Percentiles rank a stretch among this genome's conserved stretches.
phyloP scores from a whole-genome alignment of 2,329 filamentous ascomycete genomes.

The Fusarium compactum region DNA sequence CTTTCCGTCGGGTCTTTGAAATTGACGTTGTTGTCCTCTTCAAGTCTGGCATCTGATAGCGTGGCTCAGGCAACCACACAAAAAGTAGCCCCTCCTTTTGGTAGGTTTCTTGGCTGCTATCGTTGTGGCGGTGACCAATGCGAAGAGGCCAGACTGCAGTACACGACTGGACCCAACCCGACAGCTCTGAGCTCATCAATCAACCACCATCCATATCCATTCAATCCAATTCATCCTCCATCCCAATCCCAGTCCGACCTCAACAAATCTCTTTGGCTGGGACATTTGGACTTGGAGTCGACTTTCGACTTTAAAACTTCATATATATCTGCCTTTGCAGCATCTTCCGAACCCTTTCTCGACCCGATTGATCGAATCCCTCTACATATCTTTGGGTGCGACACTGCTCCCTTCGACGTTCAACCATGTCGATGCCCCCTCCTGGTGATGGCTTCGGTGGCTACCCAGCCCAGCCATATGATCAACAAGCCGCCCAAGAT shows the following conservation, averaged over 20 bases:
- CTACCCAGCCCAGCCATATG: slow-evolving; percentile 53
- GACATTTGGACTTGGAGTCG: slow-evolving; percentile 38
- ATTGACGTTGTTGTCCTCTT: slow-evolving; percentile 27
- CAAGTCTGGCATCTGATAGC: slow-evolving; percentile 37
- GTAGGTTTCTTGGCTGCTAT: slow-evolving; percentile 37
- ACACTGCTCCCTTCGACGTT: slow-evolving; percentile 45
- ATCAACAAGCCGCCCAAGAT: slow-evolving; percentile 59
- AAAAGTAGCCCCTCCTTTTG: slow-evolving; percentile 43
- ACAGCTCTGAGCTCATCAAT: slow-evolving; percentile 47
- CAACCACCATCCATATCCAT: slow-evolving; percentile 21
- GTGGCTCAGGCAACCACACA: slow-evolving; percentile 37
- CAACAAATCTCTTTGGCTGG: slow-evolving; percentile 38
- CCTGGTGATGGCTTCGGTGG: slow-evolving; percentile 61
- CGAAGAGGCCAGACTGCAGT: slow-evolving; percentile 47
- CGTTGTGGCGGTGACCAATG: slow-evolving; percentile 47
- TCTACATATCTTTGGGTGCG: slow-evolving; percentile 41
- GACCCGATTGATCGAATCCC: slow-evolving; percentile 32
- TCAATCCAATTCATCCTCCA: slow-evolving; percentile 24
- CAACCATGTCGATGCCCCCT: slow-evolving; percentile 69
- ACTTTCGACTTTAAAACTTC: slow-evolving; percentile 15
- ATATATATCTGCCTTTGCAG: slow-evolving; percentile 27
- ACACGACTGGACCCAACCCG: slow-evolving; percentile 19
- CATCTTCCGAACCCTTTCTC: slow-evolving; percentile 11
- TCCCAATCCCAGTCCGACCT: slow-evolving; percentile 40
- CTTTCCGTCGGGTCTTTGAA: not conserved